phyloP scores from a whole-genome alignment of 176 grass and related monocot genomes.

The Juncus effusus region DNA sequence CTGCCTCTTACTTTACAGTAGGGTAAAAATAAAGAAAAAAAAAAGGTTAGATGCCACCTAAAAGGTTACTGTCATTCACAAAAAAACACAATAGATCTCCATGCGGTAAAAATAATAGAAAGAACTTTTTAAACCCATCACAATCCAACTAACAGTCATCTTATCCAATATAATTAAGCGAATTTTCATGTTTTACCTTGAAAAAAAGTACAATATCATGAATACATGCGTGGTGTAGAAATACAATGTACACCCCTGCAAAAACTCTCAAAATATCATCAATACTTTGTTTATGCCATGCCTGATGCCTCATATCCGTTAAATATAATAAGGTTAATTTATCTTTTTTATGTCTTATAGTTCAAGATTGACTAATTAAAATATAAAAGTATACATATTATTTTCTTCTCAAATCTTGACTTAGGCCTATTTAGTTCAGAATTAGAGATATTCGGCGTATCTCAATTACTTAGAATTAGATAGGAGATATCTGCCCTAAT shows the following conservation, averaged over 20 bases:
- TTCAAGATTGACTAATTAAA: too few species aligned
- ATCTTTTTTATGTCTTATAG: too few species aligned
- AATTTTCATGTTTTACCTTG: too few species aligned
- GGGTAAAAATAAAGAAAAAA: background rate
- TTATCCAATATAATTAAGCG: background rate
- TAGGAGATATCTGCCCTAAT: background rate
- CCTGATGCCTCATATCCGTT: conserved; percentile 5
- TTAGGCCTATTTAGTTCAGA: too few species aligned
- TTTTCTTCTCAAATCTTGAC: too few species aligned
- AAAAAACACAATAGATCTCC: conserved; percentile 14
- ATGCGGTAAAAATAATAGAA: conserved; percentile 5
- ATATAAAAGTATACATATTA: too few species aligned
- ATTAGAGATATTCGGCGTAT: conserved; percentile 20
- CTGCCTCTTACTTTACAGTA: conserved; percentile 14
- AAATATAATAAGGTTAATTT: background rate
- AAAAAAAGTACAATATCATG: too few species aligned
- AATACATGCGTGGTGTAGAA: too few species aligned
- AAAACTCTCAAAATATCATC: background rate
- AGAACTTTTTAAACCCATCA: background rate
- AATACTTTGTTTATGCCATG: background rate
- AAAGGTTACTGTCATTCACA: conserved; percentile 26
- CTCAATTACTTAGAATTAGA: conserved; percentile 10
- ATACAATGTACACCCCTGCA: too few species aligned
- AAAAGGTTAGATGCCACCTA: conserved; percentile 19
- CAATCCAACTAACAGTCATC: conserved; percentile 1